Evolutionary conservation across 1,139 yeast genomes (phyloP), one percentile per base, ranked within the genome.

Genomic region (Diutina siamensis): DNA sequence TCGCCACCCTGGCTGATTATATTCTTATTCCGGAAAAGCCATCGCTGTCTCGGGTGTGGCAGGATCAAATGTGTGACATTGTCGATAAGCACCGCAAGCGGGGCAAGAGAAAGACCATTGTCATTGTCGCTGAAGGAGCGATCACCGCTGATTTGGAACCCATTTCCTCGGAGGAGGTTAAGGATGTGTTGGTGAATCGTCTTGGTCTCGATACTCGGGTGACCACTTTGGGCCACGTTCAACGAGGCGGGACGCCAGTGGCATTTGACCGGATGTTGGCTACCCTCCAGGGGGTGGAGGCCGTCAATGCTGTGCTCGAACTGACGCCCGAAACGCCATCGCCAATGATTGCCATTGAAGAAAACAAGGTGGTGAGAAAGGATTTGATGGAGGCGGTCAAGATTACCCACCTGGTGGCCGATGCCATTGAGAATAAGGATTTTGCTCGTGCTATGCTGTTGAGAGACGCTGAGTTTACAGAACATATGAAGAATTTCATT

Each of bases 121-220:
- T 83, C 44, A 80, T 83, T 57, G 89, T 83, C 34, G 89, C 94
- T 20, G 94, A 83, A 63, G 94, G 94, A 56, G 94, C 94, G 45
- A 72, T 83, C 47, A 83, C 79, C 50, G 71, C 72, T 49, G 80
- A 80, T 50, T 68, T 83, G 56, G 72, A 74, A 46, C 84, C 84
- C 44, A 80, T 83, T 53, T 67, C 83, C 3, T 68, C 84, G 33
- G 73, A 77, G 22, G 78, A 79, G 49, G 92, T 83, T 42, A 80
- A 79, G 57, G 74, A 78, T 44, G 88, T 78, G 8, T 67, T 83
- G 52, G 84, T 82, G 17, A 81, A 80, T 32, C 57, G 57, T 46
- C 64, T 83, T 50, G 87, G 87, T 13, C 67, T 83, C 48, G 94
- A 83, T 60, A 83, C 94, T 5, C 74, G 89, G 63, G 77, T 83